Conservation (phyloP, 176 grass and related monocot species). For the Luzula sylvatica region DNA sequence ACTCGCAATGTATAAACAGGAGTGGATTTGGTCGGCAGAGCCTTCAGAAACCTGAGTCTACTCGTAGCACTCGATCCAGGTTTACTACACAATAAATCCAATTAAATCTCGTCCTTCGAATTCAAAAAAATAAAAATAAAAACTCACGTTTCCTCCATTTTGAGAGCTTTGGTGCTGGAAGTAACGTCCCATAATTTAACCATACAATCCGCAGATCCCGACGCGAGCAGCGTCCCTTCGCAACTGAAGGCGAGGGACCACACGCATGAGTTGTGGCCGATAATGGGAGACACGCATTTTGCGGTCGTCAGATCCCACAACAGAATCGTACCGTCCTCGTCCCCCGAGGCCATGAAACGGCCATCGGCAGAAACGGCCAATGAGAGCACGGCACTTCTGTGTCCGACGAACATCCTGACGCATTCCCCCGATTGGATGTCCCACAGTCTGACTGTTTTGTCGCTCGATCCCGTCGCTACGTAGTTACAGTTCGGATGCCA, state of each 20-base stretch:
- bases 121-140: not conserved
- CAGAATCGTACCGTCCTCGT: slow-evolving; percentile 95
- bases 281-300: slow-evolving; percentile 61
- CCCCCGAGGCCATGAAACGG: slow-evolving; percentile 83
- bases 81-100: slow-evolving; percentile 41
- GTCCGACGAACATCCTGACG: slow-evolving; percentile 88
- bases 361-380: slow-evolving; percentile 94
- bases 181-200: slow-evolving; percentile 93
- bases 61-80: slow-evolving; percentile 42
- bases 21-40: slow-evolving; percentile 83
- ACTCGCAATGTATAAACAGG: slow-evolving; percentile 80
- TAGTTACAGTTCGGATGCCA: slow-evolving; percentile 99
- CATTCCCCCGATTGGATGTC: slow-evolving; percentile 90
- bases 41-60: slow-evolving; percentile 59
- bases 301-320: slow-evolving; percentile 89
- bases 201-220: slow-evolving; percentile 84
- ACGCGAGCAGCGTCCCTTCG: slow-evolving; percentile 91
- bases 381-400: slow-evolving; percentile 91
- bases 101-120: not conserved
- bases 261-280: slow-evolving; percentile 78
- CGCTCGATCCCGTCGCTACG: slow-evolving; percentile 78
- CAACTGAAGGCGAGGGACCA: slow-evolving; percentile 97
- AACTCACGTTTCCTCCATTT: slow-evolving; percentile 59
- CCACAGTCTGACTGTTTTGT: slow-evolving; percentile 95
- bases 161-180: slow-evolving; percentile 61